Conservation (phyloP, 768 basidiomycete genomes). For the Naematelia aurantialba region DNA sequence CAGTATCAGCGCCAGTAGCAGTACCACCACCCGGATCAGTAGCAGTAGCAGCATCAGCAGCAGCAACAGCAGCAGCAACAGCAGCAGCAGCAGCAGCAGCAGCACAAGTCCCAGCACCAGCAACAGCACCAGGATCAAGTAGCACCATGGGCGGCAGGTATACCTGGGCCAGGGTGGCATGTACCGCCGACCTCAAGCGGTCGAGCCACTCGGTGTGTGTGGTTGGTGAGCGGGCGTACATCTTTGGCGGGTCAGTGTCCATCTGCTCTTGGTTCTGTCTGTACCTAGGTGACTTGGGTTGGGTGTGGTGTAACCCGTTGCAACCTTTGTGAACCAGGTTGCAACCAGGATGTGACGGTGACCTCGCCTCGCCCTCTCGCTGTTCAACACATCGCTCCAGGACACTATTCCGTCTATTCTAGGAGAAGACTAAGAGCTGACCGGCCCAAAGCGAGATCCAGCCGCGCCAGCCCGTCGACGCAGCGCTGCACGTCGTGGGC, state of each 20-base stretch:
- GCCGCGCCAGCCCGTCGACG: constrained; percentile 54
- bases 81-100: too few relatives aligned
- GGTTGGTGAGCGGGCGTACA: constrained; percentile 42
- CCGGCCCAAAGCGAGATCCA: constrained; percentile 49
- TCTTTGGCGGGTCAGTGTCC: constrained; percentile 51
- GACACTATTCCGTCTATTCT: too few relatives aligned
- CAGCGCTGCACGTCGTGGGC: constrained; percentile 25
- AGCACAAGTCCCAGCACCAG: too few relatives aligned
- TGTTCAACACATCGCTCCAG: background rate
- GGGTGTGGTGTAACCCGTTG: too few relatives aligned
- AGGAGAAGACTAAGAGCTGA: too few relatives aligned
- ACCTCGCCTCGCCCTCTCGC: background rate
- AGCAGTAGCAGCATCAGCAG: too few relatives aligned
- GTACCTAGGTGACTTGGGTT: too few relatives aligned
- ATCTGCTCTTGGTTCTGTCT: background rate
- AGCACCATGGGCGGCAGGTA: background rate
- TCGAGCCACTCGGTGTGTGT: constrained; percentile 55
- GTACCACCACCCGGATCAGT: too few relatives aligned
- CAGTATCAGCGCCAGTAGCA: too few relatives aligned
- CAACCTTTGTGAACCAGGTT: too few relatives aligned
- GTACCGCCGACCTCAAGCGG: constrained; percentile 36
- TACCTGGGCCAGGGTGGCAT: background rate
- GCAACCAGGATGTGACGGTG: background rate
- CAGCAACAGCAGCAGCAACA: too few relatives aligned
- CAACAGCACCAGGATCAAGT: background rate